These are phyloP conservation scores for Cynanchum wilfordii DNA, from an alignment of 257 asterid species.

Conservation along the genomic window DNA sequence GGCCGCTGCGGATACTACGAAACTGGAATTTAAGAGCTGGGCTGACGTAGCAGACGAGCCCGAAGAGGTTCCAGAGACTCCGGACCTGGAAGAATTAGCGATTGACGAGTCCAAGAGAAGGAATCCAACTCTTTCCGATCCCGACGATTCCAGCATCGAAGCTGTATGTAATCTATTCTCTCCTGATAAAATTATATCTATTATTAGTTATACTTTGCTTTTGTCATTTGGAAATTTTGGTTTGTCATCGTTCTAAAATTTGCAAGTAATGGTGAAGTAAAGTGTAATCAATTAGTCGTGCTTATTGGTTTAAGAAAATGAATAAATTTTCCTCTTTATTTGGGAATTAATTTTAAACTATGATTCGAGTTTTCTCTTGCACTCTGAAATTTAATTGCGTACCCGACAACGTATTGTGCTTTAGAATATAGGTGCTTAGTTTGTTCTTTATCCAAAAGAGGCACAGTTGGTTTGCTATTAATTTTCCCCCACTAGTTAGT, in stretches of 20 bases:
- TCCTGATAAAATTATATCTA: neutral
- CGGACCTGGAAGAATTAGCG: slow-evolving; percentile 18
- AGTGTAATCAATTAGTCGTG: neutral
- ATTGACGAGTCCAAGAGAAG: slow-evolving; percentile 33
- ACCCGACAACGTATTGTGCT: neutral
- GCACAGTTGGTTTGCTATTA: neutral
- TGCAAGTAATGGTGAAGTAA: neutral
- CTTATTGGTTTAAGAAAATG: neutral
- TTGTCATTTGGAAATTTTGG: too few species aligned
- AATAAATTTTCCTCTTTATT: neutral
- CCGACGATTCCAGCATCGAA: slow-evolving; percentile 49
- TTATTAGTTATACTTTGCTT: neutral
- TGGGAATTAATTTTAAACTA: neutral
- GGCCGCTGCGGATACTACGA: neutral
- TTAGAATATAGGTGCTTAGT: too few species aligned
- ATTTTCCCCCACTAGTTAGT: neutral
- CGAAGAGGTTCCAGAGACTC: slow-evolving; percentile 21
- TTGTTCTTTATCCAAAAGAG: neutral
- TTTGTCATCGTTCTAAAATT: neutral
- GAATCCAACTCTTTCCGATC: slow-evolving; percentile 36
- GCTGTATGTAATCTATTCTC: slow-evolving; percentile 28
- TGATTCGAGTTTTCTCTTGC: neutral
- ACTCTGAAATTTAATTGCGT: neutral
- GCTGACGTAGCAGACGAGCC: slow-evolving; percentile 47
- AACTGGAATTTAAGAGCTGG: slow-evolving; percentile 40